A percentile compares a stretch with the other conserved stretches of the same genome.
Evolutionary conservation across 2,329 filamentous ascomycete species (phyloP).

Genomic region (Epichloe bromicola): DNA sequence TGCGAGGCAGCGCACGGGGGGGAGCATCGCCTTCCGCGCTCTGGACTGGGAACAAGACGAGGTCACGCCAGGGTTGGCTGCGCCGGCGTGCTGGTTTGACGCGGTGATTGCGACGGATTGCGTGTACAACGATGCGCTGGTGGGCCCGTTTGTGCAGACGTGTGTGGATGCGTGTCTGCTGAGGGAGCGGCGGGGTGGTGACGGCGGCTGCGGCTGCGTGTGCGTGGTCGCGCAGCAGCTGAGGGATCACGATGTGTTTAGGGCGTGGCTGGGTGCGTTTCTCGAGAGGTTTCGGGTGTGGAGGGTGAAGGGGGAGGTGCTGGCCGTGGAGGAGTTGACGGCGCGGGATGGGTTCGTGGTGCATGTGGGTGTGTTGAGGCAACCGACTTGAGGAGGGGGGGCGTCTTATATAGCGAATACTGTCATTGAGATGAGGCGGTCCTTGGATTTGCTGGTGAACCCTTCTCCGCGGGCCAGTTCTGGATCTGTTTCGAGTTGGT

Average conservation of each 20-base stretch:
- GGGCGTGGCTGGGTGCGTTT: constrained; percentile 64
- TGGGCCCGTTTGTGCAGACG: constrained; percentile 69
- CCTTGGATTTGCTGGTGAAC: no score
- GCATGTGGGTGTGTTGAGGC: constrained; percentile 55
- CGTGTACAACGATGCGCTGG: constrained; percentile 83
- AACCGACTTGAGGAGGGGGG: no score
- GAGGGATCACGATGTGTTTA: constrained; percentile 72
- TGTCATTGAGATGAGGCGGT: no score
- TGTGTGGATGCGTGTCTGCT: constrained; percentile 63
- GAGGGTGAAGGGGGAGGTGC: constrained; percentile 55
- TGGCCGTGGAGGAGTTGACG: constrained; percentile 40
- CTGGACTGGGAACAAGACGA: constrained; percentile 75
- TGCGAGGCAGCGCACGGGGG: constrained; percentile 15
- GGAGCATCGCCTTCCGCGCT: constrained; percentile 37
- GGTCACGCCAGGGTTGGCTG: constrained; percentile 31
- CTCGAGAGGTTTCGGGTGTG: constrained; percentile 56
- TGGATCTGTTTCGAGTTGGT: no score
- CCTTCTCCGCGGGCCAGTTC: no score
- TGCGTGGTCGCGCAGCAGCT: constrained; percentile 84
- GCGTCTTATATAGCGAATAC: no score
- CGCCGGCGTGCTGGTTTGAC: constrained; percentile 42
- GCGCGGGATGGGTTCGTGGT: constrained; percentile 66
- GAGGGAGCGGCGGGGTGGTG: constrained; percentile 18
- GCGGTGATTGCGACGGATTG: constrained; percentile 79
- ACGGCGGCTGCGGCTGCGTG: constrained; percentile 31